Conservation (phyloP, 495 filamentous ascomycete species). For the Hyaloscypha finlandica region DNA sequence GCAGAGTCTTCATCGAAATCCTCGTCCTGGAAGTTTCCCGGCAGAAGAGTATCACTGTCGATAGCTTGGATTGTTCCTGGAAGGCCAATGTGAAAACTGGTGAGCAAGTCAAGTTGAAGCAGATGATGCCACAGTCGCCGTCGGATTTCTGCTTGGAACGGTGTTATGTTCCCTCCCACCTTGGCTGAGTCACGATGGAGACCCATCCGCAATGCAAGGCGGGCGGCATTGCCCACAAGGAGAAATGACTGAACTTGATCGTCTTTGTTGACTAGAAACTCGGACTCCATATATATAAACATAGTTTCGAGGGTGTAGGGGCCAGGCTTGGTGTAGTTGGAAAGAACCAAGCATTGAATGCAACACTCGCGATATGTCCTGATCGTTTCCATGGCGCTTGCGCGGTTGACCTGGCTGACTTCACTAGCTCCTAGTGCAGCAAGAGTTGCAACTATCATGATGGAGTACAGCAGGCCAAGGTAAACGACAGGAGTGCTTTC, state of each 20-base stretch:
- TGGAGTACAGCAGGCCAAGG: slow-evolving; percentile 46
- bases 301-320: slow-evolving; percentile 50
- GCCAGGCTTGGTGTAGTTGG: slow-evolving; percentile 49
- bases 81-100: slow-evolving; percentile 55
- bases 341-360: slow-evolving; percentile 44
- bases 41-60: slow-evolving; percentile 48
- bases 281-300: slow-evolving; percentile 47
- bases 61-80: slow-evolving; percentile 51
- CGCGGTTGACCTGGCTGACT: slow-evolving; percentile 26
- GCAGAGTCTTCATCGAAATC: slow-evolving; percentile 48
- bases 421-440: slow-evolving; percentile 36
- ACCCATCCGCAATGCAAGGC: slow-evolving; percentile 57
- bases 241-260: slow-evolving; percentile 51
- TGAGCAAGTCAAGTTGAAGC: slow-evolving; percentile 49
- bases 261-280: slow-evolving; percentile 46
- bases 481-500: slow-evolving; percentile 40
- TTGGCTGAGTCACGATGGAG: slow-evolving; percentile 54
- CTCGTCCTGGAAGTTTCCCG: slow-evolving; percentile 49
- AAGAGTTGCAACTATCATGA: slow-evolving; percentile 43
- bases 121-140: slow-evolving; percentile 55
- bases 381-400: slow-evolving; percentile 25
- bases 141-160: slow-evolving; percentile 57
- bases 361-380: slow-evolving; percentile 21
- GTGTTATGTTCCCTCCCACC: slow-evolving; percentile 49
- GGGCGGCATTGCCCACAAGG: slow-evolving; percentile 46